Evolutionary conservation across 345 rosid genomes (phyloP).

Genomic region (Lagerstroemia speciosa): DNA sequence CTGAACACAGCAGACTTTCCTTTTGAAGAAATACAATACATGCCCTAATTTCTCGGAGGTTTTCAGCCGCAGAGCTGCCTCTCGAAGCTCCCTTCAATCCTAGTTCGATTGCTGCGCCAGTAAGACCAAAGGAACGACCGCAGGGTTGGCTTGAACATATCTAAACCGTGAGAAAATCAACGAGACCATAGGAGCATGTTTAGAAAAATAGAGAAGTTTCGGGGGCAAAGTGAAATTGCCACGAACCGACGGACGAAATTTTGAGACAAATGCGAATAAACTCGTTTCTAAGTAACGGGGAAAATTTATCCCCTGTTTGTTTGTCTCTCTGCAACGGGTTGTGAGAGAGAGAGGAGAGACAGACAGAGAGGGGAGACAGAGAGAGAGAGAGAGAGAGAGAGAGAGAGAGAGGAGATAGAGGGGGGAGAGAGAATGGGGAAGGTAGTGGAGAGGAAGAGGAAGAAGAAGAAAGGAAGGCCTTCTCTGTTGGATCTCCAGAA

Average conservation of each 20-base stretch:
- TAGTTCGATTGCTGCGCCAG: too few species aligned
- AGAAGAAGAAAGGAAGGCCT: conserved; percentile 67
- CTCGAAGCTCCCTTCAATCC: too few species aligned
- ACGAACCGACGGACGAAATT: neutral
- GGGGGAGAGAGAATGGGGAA: conserved; percentile 29
- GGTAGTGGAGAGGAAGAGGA: conserved; percentile 35
- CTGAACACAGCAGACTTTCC: too few species aligned
- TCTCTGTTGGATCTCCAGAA: conserved; percentile 58
- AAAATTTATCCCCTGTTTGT: conserved; percentile 4
- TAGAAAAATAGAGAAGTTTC: neutral
- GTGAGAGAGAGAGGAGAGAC: conserved; percentile 1
- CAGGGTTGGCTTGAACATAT: too few species aligned
- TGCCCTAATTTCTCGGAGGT: too few species aligned
- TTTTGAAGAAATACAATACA: too few species aligned
- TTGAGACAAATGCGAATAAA: neutral
- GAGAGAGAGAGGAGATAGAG: conserved; percentile 5
- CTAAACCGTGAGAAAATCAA: too few species aligned
- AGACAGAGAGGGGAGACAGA: conserved; percentile 2
- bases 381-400: neutral
- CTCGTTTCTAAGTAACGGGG: neutral
- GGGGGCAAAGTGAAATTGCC: neutral
- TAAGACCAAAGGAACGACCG: too few species aligned
- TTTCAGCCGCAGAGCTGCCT: too few species aligned
- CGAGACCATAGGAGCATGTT: too few species aligned
- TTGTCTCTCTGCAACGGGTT: neutral